Evolutionary conservation across 495 filamentous ascomycete species (phyloP), one percentile per base, ranked within the genome.

Genomic region (Lepraria neglecta): DNA sequence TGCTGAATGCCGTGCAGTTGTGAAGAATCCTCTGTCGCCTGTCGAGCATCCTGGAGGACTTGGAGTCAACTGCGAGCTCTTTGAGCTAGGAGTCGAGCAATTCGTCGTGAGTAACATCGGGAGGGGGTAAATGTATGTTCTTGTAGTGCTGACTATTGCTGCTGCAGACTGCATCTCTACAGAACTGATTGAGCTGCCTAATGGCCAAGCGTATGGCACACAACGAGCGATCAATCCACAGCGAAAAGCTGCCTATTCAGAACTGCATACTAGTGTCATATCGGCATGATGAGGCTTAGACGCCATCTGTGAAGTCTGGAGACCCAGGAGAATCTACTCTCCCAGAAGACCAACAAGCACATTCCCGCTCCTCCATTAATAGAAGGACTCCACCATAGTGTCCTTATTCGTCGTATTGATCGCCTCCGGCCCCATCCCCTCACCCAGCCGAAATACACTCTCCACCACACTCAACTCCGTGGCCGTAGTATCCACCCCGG

Each of bases 371-470:
- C 24, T 24, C 28, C 31, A 38, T 82, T 79, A 98, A 75, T 98
- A 98, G 75, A 97, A 98, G 65, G 87, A 91, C 82, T 98, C 94
- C 59, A 98, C 94, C 82, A 98, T 95, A 50, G 92, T 91, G 73
- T 96, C 92, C 83, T 96, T 96, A 73, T 96, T 81, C 46, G 78
- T 87, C 57, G 84, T 88, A 66, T 87, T 88, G 72, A 92, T 88
- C 42, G 77, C 79, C 38, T 81, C 79, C 21, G 89, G 87, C 17
- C 83, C 88, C 66, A 84, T 84, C 52, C 88, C 91, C 82, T 97
- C 95, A 55, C 92, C 91, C 35, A 98, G 75, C 62, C 90, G 81
- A 75, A 98, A 98, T 53, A 98, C 92, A 67, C 84, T 90, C 81
- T 98, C 94, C 43, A 98, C 82, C 63, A 98, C 94, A 68, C 89